Percentiles rank a stretch among this genome's conserved stretches.
Conservation (phyloP, 176 grass and related monocot species). For the Dendrocalamus sinicus region DNA sequence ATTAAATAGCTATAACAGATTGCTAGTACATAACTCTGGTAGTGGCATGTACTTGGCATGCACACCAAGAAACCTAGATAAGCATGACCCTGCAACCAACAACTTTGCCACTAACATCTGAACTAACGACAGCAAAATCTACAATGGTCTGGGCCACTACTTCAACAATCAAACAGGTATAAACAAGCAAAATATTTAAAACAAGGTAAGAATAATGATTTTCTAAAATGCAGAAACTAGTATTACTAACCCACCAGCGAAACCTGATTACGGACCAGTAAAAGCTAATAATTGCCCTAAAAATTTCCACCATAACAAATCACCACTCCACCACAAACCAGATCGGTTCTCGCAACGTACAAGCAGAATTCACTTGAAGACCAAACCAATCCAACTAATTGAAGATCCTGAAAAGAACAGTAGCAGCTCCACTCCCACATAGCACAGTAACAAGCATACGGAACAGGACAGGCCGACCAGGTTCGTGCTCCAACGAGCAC, state of each 20-base stretch:
- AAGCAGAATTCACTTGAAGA: background rate
- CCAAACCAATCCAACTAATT: background rate
- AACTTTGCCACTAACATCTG: slow-evolving; percentile 4
- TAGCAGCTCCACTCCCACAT: background rate
- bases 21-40: background rate
- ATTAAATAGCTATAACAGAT: background rate
- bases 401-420: background rate
- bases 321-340: background rate
- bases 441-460: too few relatives aligned
- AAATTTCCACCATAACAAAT: background rate
- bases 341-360: background rate
- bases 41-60: background rate
- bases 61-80: background rate
- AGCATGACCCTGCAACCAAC: background rate
- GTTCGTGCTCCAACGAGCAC: background rate
- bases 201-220: background rate
- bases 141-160: background rate
- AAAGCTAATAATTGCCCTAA: background rate
- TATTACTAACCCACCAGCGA: background rate
- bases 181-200: background rate
- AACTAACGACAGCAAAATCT: background rate
- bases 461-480: background rate
- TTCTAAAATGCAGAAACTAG: background rate
- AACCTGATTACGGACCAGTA: too few relatives aligned
- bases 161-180: slow-evolving; percentile 1